phyloP scores from a whole-genome alignment of 352 stramenopile species.

The Globisporangium orthogonon region DNA sequence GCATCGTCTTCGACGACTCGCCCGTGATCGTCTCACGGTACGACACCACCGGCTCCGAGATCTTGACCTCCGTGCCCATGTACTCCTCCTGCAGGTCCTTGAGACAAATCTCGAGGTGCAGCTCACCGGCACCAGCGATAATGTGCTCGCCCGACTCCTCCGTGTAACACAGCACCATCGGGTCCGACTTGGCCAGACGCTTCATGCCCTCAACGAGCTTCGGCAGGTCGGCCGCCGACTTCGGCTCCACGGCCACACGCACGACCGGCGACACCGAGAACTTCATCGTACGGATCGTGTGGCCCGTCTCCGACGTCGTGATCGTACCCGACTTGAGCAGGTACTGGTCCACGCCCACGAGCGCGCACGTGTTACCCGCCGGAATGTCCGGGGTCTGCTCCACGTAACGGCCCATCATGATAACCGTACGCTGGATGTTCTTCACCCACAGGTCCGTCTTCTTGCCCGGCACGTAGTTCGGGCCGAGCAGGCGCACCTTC shows the following conservation, averaged over 20 bases:
- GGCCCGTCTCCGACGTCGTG: constrained; percentile 95
- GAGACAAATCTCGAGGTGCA: constrained; percentile 99
- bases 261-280: constrained; percentile 99
- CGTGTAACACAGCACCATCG: constrained; percentile 99
- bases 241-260: constrained; percentile 98
- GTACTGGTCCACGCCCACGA: constrained; percentile 99
- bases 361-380: constrained; percentile 98
- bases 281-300: constrained; percentile 99
- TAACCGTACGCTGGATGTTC: constrained; percentile 99
- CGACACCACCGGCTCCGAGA: constrained; percentile 98
- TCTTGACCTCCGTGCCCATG: constrained; percentile 98
- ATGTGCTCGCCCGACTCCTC: constrained; percentile 99
- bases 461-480: constrained; percentile 99
- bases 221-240: constrained; percentile 97
- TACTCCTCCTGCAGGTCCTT: constrained; percentile 99
- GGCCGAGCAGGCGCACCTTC: constrained; percentile 98
- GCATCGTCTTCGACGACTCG: constrained; percentile 94
- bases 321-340: constrained; percentile 99
- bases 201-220: constrained; percentile 99
- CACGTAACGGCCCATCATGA: constrained; percentile 99
- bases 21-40: constrained; percentile 98
- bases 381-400: constrained; percentile 98
- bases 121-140: constrained; percentile 98
- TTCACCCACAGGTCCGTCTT: constrained; percentile 99
- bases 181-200: constrained; percentile 99